These are phyloP conservation scores for Leishmania turanica DNA, from an alignment of 208 protist genomes.

Conservation along the genomic window DNA sequence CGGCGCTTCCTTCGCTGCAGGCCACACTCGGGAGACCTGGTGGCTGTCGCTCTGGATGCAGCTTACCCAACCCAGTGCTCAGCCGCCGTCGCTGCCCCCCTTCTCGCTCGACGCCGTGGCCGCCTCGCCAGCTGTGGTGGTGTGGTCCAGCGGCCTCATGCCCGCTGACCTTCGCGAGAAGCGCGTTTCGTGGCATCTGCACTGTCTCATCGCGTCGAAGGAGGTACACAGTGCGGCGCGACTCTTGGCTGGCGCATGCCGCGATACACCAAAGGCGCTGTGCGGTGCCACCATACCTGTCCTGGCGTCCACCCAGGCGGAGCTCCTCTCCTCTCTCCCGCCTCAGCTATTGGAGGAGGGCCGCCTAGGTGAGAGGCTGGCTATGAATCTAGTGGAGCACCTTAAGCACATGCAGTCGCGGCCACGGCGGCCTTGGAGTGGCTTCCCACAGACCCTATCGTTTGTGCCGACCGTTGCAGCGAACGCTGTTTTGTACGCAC, in stretches of 20 bases:
- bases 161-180: conserved; percentile 13
- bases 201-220: conserved; percentile 37
- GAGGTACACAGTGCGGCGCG: conserved; percentile 22
- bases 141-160: conserved; percentile 11
- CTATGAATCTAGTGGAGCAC: conserved; percentile 23
- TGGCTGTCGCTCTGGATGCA: conserved; percentile 28
- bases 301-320: conserved; percentile 14
- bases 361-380: conserved; percentile 14
- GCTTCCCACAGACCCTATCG: conserved; percentile 1
- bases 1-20: not conserved
- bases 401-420: not conserved
- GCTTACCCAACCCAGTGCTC: conserved; percentile 13
- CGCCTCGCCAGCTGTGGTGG: not conserved
- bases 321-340: conserved; percentile 29
- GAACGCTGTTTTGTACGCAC: conserved; percentile 43
- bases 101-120: conserved; percentile 6
- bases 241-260: conserved; percentile 18
- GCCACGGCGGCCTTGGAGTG: conserved; percentile 12
- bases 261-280: not conserved
- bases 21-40: conserved; percentile 7
- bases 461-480: conserved; percentile 38
- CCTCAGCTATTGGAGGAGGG: conserved; percentile 15
- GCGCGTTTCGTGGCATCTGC: conserved; percentile 53
- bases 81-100: conserved; percentile 15
- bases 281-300: conserved; percentile 9